Base-by-base conservation (phyloP, 192 early-diverging fungal genomes). In the Backusella tarrabulga region DNA sequence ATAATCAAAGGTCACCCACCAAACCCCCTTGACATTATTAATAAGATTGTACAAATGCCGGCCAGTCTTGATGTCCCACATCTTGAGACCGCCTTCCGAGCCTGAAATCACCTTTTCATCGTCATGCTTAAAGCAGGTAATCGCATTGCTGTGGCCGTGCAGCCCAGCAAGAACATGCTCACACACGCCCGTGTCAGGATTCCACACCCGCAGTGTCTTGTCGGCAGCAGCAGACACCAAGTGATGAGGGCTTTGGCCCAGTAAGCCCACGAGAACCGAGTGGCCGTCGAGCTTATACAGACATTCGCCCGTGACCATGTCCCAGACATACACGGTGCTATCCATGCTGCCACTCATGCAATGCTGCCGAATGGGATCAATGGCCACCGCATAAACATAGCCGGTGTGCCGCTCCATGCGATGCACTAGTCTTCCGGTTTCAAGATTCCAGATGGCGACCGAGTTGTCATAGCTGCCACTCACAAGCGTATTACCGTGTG, bases 71-170 rank as follows among this genome's bases (percentile, higher is more conserved):
- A 97, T 88, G 78, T 98, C 95, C 97, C 98, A 99, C 76, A 99
- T 88, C 79, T 99, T 99, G 35, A 99, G 87, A 0, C 93, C 95
- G 6, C 93, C 94, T 73, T 97, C 97, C 3, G 94, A 94, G 2
- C 98, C 97, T 19, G 93, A 96, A 32, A 99, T 95, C n/a, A 99
- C 92, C 67, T 98, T 97, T 34, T 91, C 87, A 9, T 88, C 88
- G 81, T 99, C 98, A 82, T 98, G 95, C 81, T 99, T 97, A 83
- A 99, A 97, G 76, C 97, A 98, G 7, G 97, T 99, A 60, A 99
- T 99, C 1, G 98, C 97, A 32, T 88, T 94, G 54, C 77, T 77
- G 78, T 95, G 97, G 0, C 71, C 71, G 29, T 21, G 34, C 8
- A 41, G 14, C 29, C 87, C 96, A 44, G 87, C 91, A 75, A 91